Percentiles rank a stretch among this genome's conserved stretches.
These are phyloP conservation scores for Stenocarpella maydis DNA, from an alignment of 2,329 filamentous ascomycete genomes.

Conservation along the genomic window DNA sequence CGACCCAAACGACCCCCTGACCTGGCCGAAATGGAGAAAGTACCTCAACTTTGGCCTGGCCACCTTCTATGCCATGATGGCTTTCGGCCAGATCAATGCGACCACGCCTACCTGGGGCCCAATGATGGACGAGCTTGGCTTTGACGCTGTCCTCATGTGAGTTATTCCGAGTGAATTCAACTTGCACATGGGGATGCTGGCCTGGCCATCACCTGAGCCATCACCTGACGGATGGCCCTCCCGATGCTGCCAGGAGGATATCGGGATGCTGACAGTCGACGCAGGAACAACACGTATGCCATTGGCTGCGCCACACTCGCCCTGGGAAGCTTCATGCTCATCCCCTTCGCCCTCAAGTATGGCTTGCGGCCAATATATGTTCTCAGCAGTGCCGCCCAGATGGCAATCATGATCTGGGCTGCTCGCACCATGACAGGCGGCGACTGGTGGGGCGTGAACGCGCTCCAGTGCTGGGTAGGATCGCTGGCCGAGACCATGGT, in stretches of 20 bases:
- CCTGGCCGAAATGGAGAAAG: conserved; percentile 36
- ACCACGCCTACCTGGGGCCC: conserved; percentile 47
- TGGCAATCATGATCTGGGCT: conserved; percentile 49
- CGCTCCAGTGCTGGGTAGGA: conserved; percentile 53
- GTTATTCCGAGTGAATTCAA: conserved; percentile 2
- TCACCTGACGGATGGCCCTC: conserved; percentile 38
- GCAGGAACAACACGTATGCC: conserved; percentile 53
- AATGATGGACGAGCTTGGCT: conserved; percentile 49
- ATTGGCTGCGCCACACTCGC: conserved; percentile 51
- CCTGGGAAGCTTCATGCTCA: conserved; percentile 51
- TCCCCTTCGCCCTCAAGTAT: conserved; percentile 56
- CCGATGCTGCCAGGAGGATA: background rate
- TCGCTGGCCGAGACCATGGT: conserved; percentile 53
- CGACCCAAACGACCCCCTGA: conserved; percentile 34
- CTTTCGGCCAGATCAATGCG: conserved; percentile 34
- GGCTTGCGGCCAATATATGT: conserved; percentile 56
- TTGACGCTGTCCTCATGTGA: conserved; percentile 43
- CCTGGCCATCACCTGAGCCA: conserved; percentile 40
- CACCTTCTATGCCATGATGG: conserved; percentile 35
- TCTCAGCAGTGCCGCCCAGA: conserved; percentile 49
- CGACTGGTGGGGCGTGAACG: conserved; percentile 54
- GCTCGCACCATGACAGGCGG: conserved; percentile 50
- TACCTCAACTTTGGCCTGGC: conserved; percentile 35
- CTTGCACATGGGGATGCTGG: too few species aligned
- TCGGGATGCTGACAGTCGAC: background rate